Conservation (phyloP, 768 basidiomycete species). For the Boletus rubescentipes region DNA sequence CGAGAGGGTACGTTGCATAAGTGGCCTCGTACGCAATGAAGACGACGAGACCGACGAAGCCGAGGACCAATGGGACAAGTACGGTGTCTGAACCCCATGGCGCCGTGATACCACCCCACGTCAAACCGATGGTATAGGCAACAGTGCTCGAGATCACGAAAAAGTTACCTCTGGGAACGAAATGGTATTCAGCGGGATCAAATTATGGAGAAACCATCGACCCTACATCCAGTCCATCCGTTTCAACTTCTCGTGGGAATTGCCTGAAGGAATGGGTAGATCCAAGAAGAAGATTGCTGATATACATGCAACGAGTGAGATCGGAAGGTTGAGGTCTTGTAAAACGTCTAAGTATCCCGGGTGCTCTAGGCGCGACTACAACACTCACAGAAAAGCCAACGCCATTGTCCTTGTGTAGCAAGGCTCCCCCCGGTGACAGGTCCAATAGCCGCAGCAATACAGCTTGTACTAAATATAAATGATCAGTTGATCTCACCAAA, state of each 20-base stretch:
- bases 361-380: background rate
- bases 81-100: slow-evolving; percentile 21
- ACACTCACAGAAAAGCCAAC: slow-evolving; percentile 36
- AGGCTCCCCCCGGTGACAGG: too few species aligned
- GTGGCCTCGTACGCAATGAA: slow-evolving; percentile 41
- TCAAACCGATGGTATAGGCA: background rate
- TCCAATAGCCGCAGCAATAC: slow-evolving; percentile 32
- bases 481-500: background rate
- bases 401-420: slow-evolving; percentile 34
- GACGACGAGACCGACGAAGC: slow-evolving; percentile 16
- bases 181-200: background rate
- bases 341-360: background rate
- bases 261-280: background rate
- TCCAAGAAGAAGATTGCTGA: background rate
- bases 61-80: slow-evolving; percentile 43
- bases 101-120: background rate
- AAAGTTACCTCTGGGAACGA: background rate
- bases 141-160: background rate
- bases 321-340: background rate
- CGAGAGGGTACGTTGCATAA: too few species aligned
- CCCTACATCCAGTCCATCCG: background rate
- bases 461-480: slow-evolving; percentile 27
- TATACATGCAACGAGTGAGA: background rate
- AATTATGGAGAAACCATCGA: background rate
- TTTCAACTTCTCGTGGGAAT: background rate